Conservation (phyloP, 805 yeast species). For the Candida verbasci region DNA sequence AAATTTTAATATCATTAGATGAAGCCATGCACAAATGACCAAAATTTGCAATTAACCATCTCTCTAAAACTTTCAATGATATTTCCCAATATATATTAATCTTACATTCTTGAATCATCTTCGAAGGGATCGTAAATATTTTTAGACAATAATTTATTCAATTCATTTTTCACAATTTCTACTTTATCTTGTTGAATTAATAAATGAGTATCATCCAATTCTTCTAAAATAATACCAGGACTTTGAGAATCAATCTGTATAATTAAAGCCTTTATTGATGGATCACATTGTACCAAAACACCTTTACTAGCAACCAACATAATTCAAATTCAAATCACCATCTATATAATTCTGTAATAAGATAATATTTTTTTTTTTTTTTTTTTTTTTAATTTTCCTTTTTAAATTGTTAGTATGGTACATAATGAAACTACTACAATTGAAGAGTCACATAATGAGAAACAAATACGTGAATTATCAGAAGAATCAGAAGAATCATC, state of each 20-base stretch:
- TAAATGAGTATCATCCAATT: slow-evolving; percentile 87
- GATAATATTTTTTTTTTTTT: neutral
- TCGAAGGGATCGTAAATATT: slow-evolving; percentile 84
- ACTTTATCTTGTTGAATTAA: slow-evolving; percentile 76
- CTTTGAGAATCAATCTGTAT: slow-evolving; percentile 72
- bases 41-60: too few species aligned
- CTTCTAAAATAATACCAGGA: slow-evolving; percentile 69
- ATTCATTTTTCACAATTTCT: slow-evolving; percentile 68
- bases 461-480: neutral
- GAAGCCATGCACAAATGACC: too few species aligned
- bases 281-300: slow-evolving; percentile 62
- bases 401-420: too few species aligned
- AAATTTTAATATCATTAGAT: too few species aligned
- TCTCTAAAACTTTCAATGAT: too few species aligned
- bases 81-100: too few species aligned
- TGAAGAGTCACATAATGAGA: neutral
- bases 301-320: slow-evolving; percentile 45
- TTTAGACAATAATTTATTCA: slow-evolving; percentile 70
- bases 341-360: too few species aligned
- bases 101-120: slow-evolving; percentile 54
- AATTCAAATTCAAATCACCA: too few species aligned
- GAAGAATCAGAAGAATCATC: neutral
- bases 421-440: too few species aligned
- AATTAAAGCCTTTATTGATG: slow-evolving; percentile 85
- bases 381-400: too few species aligned